Percentiles rank a stretch among this genome's conserved stretches.
Conservation (phyloP, 257 asterid genomes). For the Capsicum rhomboideum region DNA sequence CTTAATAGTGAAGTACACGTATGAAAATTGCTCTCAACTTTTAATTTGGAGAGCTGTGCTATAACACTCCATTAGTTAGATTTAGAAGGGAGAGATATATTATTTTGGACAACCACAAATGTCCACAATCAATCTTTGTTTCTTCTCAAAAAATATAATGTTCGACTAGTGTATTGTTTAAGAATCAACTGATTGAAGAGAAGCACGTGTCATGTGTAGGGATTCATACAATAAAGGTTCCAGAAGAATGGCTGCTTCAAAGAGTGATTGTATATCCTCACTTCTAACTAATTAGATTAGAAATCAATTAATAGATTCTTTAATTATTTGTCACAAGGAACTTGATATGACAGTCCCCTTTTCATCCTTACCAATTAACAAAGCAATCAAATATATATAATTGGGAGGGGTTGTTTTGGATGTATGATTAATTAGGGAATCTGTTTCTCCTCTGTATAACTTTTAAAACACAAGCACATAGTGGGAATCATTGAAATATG, state of each 20-base stretch:
- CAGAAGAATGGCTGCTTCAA: neutral
- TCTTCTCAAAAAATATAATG: neutral
- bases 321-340: neutral
- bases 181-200: neutral
- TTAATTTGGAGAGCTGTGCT: neutral
- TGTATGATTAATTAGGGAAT: neutral
- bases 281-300: neutral
- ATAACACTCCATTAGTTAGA: neutral
- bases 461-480: constrained; percentile 1
- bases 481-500: constrained; percentile 31
- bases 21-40: neutral
- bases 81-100: neutral
- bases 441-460: neutral
- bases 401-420: neutral
- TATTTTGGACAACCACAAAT: neutral
- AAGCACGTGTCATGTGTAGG: neutral
- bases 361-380: neutral
- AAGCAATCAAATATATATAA: neutral
- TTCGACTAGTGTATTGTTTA: neutral
- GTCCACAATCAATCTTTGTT: neutral
- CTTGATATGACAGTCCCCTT: neutral
- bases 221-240: neutral
- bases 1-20: neutral
- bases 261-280: neutral
- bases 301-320: neutral